Percentiles rank a stretch among this genome's conserved stretches.
Evolutionary conservation across 2,329 filamentous ascomycete genomes (phyloP).

Genomic region (Aureobasidium sp.): DNA sequence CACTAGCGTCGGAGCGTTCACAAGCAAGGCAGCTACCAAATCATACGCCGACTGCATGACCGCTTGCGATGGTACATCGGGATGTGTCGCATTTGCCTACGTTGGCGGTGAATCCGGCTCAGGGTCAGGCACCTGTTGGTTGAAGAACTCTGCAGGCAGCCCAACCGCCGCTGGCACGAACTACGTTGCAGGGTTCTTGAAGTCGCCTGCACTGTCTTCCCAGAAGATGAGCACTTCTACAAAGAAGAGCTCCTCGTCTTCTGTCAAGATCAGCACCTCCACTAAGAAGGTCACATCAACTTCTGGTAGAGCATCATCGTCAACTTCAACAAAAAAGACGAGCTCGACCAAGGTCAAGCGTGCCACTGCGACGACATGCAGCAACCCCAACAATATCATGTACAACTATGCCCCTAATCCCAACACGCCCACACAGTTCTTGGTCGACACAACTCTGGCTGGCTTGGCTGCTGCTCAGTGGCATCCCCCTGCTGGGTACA

Average conservation of each 20-base stretch:
- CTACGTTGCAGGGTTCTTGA: constrained; percentile 10
- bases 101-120: constrained; percentile 12
- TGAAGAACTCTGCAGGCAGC: constrained; percentile 13
- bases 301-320: neutral
- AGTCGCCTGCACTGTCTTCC: neutral
- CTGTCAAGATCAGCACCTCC: neutral
- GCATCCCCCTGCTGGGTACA: constrained; percentile 15
- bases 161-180: constrained; percentile 9
- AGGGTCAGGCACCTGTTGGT: constrained; percentile 12
- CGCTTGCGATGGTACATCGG: constrained; percentile 11
- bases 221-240: neutral
- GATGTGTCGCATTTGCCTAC: constrained; percentile 16
- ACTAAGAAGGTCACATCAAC: neutral
- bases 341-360: constrained; percentile 9
- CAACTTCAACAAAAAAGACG: constrained; percentile 3
- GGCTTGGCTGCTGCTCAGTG: constrained; percentile 9
- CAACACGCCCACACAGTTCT: constrained; percentile 13
- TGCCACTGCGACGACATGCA: constrained; percentile 7
- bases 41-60: constrained; percentile 15
- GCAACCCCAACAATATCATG: neutral
- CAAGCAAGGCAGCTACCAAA: constrained; percentile 7
- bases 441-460: constrained; percentile 8
- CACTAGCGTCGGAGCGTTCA: constrained; percentile 10
- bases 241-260: neutral
- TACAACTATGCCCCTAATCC: constrained; percentile 10